phyloP scores from a whole-genome alignment of 169 alveolate genomes.

The Plasmodium coatneyi region DNA sequence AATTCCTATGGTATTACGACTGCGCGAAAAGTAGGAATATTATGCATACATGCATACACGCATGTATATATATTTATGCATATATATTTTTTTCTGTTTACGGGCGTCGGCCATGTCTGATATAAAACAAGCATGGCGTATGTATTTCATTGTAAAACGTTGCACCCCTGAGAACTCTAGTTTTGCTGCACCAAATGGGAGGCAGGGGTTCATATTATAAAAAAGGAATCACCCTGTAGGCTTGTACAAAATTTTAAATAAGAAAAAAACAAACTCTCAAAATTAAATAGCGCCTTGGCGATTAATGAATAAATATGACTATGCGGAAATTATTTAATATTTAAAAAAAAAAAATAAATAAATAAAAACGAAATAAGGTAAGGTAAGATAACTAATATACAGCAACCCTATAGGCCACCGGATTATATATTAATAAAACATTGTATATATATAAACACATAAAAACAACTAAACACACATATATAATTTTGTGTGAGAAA shows the following conservation, averaged over 20 bases:
- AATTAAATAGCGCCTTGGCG: neutral
- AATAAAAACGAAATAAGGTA: neutral
- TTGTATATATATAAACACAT: neutral
- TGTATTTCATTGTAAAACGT: neutral
- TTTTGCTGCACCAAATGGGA: neutral
- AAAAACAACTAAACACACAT: neutral
- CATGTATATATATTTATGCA: neutral
- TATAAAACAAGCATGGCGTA: neutral
- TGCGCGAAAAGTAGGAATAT: neutral
- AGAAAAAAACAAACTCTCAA: neutral
- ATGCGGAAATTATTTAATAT: neutral
- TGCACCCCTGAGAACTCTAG: neutral
- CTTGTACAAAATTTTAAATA: neutral
- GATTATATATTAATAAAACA: neutral
- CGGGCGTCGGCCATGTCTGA: neutral
- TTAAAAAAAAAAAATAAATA: too few relatives aligned
- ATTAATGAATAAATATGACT: neutral
- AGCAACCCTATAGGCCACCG: neutral
- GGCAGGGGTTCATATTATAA: neutral
- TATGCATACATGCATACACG: neutral
- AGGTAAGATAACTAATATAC: neutral
- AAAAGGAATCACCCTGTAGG: neutral
- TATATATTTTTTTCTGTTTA: too few relatives aligned
- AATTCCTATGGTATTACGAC: neutral
- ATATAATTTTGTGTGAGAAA: neutral